A percentile compares a stretch with the other conserved stretches of the same genome.
phyloP scores from a whole-genome alignment of 2,329 filamentous ascomycete genomes.

The Penicillium sp. region DNA sequence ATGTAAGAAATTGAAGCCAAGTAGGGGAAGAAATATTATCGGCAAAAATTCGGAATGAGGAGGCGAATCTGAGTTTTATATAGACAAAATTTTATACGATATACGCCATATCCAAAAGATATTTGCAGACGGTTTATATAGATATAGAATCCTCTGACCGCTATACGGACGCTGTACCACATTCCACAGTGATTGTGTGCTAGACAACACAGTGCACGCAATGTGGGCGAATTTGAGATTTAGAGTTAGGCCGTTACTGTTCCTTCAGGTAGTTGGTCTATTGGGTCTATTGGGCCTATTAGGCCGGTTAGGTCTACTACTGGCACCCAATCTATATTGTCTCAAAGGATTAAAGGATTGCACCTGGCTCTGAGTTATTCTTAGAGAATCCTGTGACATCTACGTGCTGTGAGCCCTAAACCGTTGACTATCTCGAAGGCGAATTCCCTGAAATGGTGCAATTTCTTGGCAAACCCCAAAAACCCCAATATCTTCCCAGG shows the following conservation, averaged over 20 bases:
- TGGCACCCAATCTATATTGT: neutral
- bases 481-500: neutral
- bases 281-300: neutral
- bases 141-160: conserved; percentile 9
- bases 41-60: neutral
- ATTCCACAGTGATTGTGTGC: conserved; percentile 19
- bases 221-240: conserved; percentile 8
- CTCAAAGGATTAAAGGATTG: neutral
- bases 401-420: neutral
- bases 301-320: neutral
- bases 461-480: conserved; percentile 4
- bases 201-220: conserved; percentile 19
- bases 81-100: neutral
- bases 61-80: neutral
- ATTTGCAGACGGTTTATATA: neutral
- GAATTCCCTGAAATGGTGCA: neutral
- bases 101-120: neutral
- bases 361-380: neutral
- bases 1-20: neutral
- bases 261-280: neutral
- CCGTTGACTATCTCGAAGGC: neutral
- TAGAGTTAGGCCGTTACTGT: neutral
- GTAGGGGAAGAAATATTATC: neutral
- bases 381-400: neutral
- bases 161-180: conserved; percentile 20